Percentiles rank a stretch among this genome's conserved stretches.
Evolutionary conservation across 169 alveolate genomes (phyloP).

Genomic region (Perkinsus marinus): DNA sequence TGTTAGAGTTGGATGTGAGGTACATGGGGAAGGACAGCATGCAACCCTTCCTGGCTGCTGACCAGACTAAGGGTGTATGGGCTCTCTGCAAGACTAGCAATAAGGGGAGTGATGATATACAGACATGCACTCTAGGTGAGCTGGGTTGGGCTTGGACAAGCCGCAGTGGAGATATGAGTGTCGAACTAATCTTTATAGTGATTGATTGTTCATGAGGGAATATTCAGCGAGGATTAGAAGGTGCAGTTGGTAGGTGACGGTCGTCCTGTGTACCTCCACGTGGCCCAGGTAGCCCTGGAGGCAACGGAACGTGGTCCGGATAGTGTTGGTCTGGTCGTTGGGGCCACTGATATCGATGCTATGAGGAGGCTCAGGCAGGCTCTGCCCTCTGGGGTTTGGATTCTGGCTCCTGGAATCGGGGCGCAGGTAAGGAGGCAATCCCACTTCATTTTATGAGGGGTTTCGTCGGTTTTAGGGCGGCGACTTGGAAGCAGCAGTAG

Average conservation of each 20-base stretch:
- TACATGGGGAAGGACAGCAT: slow-evolving; percentile 37
- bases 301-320: background rate
- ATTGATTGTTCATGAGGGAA: too few relatives aligned
- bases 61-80: slow-evolving; percentile 28
- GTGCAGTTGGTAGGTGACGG: background rate
- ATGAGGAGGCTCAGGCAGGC: slow-evolving; percentile 22
- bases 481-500: slow-evolving; percentile 25
- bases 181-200: too few relatives aligned
- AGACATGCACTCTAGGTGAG: slow-evolving; percentile 10
- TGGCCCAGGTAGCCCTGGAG: background rate
- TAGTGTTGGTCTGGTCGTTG: slow-evolving; percentile 29
- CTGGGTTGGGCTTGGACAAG: background rate
- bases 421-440: slow-evolving; percentile 25
- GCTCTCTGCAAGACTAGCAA: slow-evolving; percentile 38
- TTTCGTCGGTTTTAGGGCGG: slow-evolving; percentile 34
- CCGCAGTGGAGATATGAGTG: too few relatives aligned
- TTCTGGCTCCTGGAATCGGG: slow-evolving; percentile 43
- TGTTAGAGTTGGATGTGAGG: slow-evolving; percentile 11
- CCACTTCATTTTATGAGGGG: too few relatives aligned
- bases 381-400: slow-evolving; percentile 26
- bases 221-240: too few relatives aligned
- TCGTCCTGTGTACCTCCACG: background rate
- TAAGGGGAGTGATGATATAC: slow-evolving; percentile 29
- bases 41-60: slow-evolving; percentile 27
- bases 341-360: slow-evolving; percentile 41